phyloP scores from a whole-genome alignment of 371 early-diverging fungal species.

The Chytridium lagenaria region DNA sequence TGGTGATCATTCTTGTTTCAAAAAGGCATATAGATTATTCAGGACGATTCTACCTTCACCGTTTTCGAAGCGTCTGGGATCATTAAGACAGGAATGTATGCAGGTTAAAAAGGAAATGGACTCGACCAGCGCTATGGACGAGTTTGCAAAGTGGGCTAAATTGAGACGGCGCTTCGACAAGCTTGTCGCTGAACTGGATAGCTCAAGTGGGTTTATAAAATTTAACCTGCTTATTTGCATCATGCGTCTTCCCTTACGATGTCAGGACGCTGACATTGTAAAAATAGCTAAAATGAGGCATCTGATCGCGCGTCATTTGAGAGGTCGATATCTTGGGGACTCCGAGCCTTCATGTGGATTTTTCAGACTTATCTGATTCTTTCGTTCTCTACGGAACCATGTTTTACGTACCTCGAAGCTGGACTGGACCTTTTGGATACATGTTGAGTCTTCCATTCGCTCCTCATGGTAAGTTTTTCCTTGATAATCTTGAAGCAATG shows the following conservation, averaged over 20 bases:
- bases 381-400: constrained; percentile 76
- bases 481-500: background rate
- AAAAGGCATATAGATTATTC: constrained; percentile 5
- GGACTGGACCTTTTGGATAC: constrained; percentile 82
- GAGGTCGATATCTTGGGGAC: constrained; percentile 72
- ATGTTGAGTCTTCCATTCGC: constrained; percentile 80
- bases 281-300: constrained; percentile 67
- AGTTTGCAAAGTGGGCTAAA: constrained; percentile 96
- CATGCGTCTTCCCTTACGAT: background rate
- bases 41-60: constrained; percentile 3
- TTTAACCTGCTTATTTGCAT: background rate
- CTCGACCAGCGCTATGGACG: constrained; percentile 62
- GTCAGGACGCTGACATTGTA: no score
- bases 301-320: constrained; percentile 76
- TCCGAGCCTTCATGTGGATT: constrained; percentile 77
- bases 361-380: constrained; percentile 70
- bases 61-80: background rate
- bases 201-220: constrained; percentile 6
- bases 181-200: constrained; percentile 36
- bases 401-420: constrained; percentile 81
- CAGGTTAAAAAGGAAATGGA: constrained; percentile 19
- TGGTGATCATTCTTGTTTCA: constrained; percentile 1
- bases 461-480: constrained; percentile 64
- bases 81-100: constrained; percentile 17
- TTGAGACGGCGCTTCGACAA: constrained; percentile 83